phyloP scores from a whole-genome alignment of 495 filamentous ascomycete species.

The Podospora fimiseda region DNA sequence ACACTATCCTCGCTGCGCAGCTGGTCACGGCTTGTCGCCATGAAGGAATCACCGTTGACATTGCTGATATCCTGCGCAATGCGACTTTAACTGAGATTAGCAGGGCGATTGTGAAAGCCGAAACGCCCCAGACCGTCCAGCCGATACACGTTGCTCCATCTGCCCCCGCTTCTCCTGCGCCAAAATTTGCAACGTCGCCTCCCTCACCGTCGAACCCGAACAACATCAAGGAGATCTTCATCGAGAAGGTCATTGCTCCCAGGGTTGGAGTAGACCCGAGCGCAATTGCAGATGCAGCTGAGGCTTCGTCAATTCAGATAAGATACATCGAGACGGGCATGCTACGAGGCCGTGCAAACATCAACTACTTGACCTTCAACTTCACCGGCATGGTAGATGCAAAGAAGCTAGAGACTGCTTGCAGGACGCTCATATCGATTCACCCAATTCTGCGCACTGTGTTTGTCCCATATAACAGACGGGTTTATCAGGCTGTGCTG shows the following conservation, averaged over 20 bases:
- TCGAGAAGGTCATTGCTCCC: constrained; percentile 29
- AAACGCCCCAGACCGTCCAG: constrained; percentile 11
- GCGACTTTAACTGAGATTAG: constrained; percentile 36
- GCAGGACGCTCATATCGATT: constrained; percentile 30
- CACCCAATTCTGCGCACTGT: constrained; percentile 42
- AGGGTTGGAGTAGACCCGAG: constrained; percentile 30
- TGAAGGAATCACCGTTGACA: constrained; percentile 29
- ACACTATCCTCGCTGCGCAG: constrained; percentile 35
- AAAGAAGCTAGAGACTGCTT: constrained; percentile 39
- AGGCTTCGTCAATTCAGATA: constrained; percentile 39
- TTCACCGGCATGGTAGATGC: constrained; percentile 35
- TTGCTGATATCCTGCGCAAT: constrained; percentile 34
- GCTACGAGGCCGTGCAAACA: constrained; percentile 33
- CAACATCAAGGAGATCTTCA: constrained; percentile 24
- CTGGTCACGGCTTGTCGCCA: constrained; percentile 35
- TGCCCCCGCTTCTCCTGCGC: neutral
- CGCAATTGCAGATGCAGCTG: constrained; percentile 36
- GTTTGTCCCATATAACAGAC: constrained; percentile 36
- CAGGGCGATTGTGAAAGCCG: constrained; percentile 20
- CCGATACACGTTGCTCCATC: neutral
- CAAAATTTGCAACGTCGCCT: neutral
- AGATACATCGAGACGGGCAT: constrained; percentile 42
- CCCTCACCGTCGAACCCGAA: constrained; percentile 11
- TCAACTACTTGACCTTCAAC: constrained; percentile 41
- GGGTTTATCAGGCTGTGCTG: constrained; percentile 41